Evolutionary conservation across 768 basidiomycete species (phyloP).

Genomic region (Suillus bovinus): DNA sequence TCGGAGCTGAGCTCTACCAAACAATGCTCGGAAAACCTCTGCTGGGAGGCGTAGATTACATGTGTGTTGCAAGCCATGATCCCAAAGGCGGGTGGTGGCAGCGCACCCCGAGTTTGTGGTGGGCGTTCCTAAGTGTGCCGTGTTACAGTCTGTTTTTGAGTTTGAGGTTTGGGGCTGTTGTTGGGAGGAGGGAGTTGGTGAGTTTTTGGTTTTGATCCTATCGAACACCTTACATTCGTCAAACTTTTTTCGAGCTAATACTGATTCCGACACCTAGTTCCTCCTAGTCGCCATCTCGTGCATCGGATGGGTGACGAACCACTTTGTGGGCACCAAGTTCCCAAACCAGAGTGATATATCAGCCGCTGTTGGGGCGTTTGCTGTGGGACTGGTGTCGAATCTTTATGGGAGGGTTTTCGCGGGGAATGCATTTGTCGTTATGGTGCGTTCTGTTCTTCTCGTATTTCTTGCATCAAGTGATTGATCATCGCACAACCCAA

Average conservation of each 20-base stretch:
- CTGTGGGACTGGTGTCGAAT: slow-evolving; percentile 79
- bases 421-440: slow-evolving; percentile 79
- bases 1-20: slow-evolving; percentile 70
- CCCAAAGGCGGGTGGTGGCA: slow-evolving; percentile 71
- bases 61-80: slow-evolving; percentile 58
- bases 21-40: slow-evolving; percentile 51
- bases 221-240: not conserved
- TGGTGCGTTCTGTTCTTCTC: slow-evolving; percentile 45
- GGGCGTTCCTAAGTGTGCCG: slow-evolving; percentile 77
- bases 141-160: slow-evolving; percentile 67
- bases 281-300: slow-evolving; percentile 62
- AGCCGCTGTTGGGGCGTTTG: slow-evolving; percentile 80
- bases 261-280: slow-evolving; percentile 8
- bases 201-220: slow-evolving; percentile 16
- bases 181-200: slow-evolving; percentile 58
- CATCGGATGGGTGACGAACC: slow-evolving; percentile 78
- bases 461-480: not conserved
- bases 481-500: not conserved
- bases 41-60: slow-evolving; percentile 56
- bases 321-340: slow-evolving; percentile 60
- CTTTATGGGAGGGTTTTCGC: slow-evolving; percentile 72
- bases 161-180: slow-evolving; percentile 61
- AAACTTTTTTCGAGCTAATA: not conserved
- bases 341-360: slow-evolving; percentile 72
- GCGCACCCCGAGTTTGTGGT: slow-evolving; percentile 65